Evolutionary conservation across 2,329 filamentous ascomycete genomes (phyloP).

Genomic region (Neocucurbitaria cava): DNA sequence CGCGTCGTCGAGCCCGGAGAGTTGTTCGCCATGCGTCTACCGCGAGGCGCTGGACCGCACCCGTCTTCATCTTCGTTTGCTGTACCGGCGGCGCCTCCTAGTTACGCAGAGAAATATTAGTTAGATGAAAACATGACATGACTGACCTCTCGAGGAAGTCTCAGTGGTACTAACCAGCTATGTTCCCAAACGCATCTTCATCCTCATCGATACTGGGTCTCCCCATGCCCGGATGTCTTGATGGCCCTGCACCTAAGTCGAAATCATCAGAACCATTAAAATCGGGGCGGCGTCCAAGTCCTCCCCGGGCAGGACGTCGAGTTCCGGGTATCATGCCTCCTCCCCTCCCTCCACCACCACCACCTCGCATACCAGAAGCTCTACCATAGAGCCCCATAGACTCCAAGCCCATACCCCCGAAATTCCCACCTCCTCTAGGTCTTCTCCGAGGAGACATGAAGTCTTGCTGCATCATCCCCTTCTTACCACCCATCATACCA

Average conservation of each 20-base stretch:
- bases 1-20: not conserved
- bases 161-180: slow-evolving; percentile 6
- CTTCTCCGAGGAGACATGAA: slow-evolving; percentile 8
- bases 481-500: slow-evolving; percentile 4
- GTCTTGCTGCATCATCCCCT: slow-evolving; percentile 4
- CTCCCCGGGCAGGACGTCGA: not conserved
- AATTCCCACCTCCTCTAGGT: not conserved
- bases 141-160: too few species aligned
- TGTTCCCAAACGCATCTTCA: not conserved
- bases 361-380: slow-evolving; percentile 3
- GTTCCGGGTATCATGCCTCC: slow-evolving; percentile 3
- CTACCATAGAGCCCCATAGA: not conserved
- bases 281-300: slow-evolving; percentile 4
- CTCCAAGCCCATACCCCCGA: slow-evolving; percentile 1
- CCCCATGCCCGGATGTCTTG: slow-evolving; percentile 1
- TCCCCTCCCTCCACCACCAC: too few species aligned
- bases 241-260: slow-evolving; percentile 3
- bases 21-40: slow-evolving; percentile 3
- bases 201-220: not conserved
- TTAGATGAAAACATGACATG: too few species aligned
- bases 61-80: slow-evolving; percentile 4
- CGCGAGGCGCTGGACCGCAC: not conserved
- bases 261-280: slow-evolving; percentile 8
- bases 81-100: not conserved
- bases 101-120: too few species aligned